These are phyloP conservation scores for Pilasporangium apinafurcum DNA, from an alignment of 352 stramenopile species.

Conservation along the genomic window DNA sequence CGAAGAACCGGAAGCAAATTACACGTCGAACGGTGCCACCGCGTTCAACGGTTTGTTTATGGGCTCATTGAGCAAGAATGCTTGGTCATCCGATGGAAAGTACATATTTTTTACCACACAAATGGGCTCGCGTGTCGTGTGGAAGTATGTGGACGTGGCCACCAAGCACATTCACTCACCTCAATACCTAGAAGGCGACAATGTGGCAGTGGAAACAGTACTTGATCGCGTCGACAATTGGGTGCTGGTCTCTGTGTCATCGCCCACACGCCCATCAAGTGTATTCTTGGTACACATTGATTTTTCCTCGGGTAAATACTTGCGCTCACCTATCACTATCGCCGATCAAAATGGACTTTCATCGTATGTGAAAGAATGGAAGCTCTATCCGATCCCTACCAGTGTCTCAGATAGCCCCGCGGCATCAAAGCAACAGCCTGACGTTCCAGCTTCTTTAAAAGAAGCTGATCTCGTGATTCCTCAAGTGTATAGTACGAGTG, in stretches of 20 bases:
- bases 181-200: conserved; percentile 36
- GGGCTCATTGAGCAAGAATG: conserved; percentile 34
- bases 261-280: conserved; percentile 42
- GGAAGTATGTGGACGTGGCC: conserved; percentile 63
- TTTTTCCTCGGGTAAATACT: conserved; percentile 28
- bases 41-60: conserved; percentile 71
- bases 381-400: conserved; percentile 46
- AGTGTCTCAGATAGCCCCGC: conserved; percentile 37
- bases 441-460: conserved; percentile 21
- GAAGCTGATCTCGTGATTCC: conserved; percentile 49
- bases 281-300: conserved; percentile 56
- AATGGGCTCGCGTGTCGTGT: conserved; percentile 51
- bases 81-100: conserved; percentile 50
- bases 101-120: conserved; percentile 68
- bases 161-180: conserved; percentile 41
- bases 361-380: conserved; percentile 48
- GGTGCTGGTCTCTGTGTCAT: conserved; percentile 45
- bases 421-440: conserved; percentile 21
- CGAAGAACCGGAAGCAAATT: conserved; percentile 31
- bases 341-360: conserved; percentile 31
- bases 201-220: conserved; percentile 40
- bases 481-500: conserved; percentile 27
- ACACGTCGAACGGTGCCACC: conserved; percentile 23
- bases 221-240: conserved; percentile 36
- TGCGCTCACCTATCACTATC: conserved; percentile 24